A percentile compares a stretch with the other conserved stretches of the same genome.
Conservation (phyloP, 345 rosid species). For the Sisymbrium altissimum region DNA sequence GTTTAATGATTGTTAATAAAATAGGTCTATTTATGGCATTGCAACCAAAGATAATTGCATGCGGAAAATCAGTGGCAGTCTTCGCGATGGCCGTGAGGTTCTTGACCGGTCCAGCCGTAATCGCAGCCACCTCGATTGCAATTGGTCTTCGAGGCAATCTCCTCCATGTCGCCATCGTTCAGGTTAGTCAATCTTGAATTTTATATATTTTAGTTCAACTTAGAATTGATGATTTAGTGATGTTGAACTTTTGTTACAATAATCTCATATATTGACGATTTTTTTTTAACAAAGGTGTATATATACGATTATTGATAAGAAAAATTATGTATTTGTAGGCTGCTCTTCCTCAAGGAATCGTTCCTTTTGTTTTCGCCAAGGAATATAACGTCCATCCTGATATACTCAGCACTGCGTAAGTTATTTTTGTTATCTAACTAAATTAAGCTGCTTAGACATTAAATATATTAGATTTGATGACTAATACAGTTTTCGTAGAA, state of each 20-base stretch:
- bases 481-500: neutral
- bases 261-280: neutral
- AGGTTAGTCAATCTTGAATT: constrained; percentile 32
- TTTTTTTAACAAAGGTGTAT: too few relatives aligned
- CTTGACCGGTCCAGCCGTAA: constrained; percentile 80
- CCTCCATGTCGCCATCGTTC: constrained; percentile 72
- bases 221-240: neutral
- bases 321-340: constrained; percentile 45
- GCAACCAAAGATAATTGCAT: constrained; percentile 76
- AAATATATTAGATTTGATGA: neutral
- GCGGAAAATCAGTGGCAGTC: constrained; percentile 77
- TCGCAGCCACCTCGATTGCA: constrained; percentile 82
- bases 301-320: neutral
- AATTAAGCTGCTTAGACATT: neutral
- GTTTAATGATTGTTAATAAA: neutral
- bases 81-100: constrained; percentile 84
- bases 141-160: constrained; percentile 72
- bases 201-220: neutral
- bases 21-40: constrained; percentile 80
- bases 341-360: constrained; percentile 68
- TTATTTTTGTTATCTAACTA: neutral
- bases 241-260: neutral
- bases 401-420: constrained; percentile 72
- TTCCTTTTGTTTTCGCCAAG: constrained; percentile 70
- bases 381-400: constrained; percentile 69